Percentiles rank a stretch among this genome's conserved stretches.
Evolutionary conservation across 2,329 filamentous ascomycete species (phyloP).

Genomic region (Pseudogymnoascus sp.): DNA sequence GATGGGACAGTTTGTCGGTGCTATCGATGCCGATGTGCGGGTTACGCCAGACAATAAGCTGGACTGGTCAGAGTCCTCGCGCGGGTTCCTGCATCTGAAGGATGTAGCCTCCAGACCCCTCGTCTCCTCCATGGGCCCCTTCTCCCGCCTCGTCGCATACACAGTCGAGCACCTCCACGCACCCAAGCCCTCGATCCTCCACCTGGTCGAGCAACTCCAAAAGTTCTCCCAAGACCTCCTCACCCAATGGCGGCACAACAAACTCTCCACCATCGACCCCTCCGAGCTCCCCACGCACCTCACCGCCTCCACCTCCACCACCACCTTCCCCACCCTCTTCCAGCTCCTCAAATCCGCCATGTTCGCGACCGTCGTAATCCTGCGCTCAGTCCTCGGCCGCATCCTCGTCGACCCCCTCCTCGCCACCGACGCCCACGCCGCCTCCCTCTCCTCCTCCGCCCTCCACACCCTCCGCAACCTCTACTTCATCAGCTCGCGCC

Average conservation of each 20-base stretch:
- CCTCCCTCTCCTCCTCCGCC: conserved; percentile 50
- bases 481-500: conserved; percentile 60
- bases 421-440: conserved; percentile 42
- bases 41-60: conserved; percentile 43
- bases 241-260: conserved; percentile 59
- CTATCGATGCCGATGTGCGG: conserved; percentile 51
- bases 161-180: conserved; percentile 43
- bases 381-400: conserved; percentile 50
- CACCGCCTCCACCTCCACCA: conserved; percentile 46
- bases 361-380: conserved; percentile 54
- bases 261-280: conserved; percentile 55
- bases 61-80: conserved; percentile 48
- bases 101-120: conserved; percentile 48
- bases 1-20: conserved; percentile 55
- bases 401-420: conserved; percentile 47
- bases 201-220: conserved; percentile 44
- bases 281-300: conserved; percentile 51
- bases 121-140: conserved; percentile 49
- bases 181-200: conserved; percentile 24
- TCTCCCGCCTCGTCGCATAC: conserved; percentile 55
- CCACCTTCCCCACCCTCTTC: conserved; percentile 55
- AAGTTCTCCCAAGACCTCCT: conserved; percentile 37
- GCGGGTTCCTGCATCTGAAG: conserved; percentile 45
- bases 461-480: conserved; percentile 56
- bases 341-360: conserved; percentile 54